Evolutionary conservation across 305 asterid species (phyloP).

Genomic region (Solanum chacoense): DNA sequence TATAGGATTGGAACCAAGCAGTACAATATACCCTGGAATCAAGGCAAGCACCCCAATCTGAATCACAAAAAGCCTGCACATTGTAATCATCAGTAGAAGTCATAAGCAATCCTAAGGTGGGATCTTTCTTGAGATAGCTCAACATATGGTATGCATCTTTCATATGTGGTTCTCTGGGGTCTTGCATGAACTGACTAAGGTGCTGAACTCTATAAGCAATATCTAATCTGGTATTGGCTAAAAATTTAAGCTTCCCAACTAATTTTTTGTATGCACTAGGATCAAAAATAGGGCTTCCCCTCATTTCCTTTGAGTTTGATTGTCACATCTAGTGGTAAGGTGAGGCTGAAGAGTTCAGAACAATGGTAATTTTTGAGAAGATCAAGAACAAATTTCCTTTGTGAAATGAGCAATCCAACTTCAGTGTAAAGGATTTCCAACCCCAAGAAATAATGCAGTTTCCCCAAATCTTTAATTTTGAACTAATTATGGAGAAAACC

Average conservation of each 20-base stretch:
- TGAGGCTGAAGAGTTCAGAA: neutral
- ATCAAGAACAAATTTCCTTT: no score
- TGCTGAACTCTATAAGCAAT: no score
- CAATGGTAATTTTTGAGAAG: no score
- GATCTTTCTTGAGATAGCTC: neutral
- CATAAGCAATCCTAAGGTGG: neutral
- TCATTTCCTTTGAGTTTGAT: neutral
- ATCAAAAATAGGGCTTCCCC: neutral
- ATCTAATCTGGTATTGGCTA: no score
- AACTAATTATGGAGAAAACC: no score
- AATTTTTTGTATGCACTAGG: neutral
- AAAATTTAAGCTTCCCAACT: neutral
- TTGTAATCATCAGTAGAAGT: neutral
- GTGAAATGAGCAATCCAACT: no score
- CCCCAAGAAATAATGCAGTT: no score
- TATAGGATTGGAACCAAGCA: no score
- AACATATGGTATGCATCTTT: neutral
- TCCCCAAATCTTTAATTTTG: no score
- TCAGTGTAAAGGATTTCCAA: no score
- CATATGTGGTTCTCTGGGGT: neutral
- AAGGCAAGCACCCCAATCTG: neutral
- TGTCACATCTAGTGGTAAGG: neutral
- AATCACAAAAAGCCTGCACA: no score
- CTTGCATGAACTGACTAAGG: neutral
- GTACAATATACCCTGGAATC: neutral